Percentiles rank a stretch among this genome's conserved stretches.
These are phyloP conservation scores for Lactarius hengduanensis DNA, from an alignment of 768 basidiomycete genomes.

Conservation along the genomic window DNA sequence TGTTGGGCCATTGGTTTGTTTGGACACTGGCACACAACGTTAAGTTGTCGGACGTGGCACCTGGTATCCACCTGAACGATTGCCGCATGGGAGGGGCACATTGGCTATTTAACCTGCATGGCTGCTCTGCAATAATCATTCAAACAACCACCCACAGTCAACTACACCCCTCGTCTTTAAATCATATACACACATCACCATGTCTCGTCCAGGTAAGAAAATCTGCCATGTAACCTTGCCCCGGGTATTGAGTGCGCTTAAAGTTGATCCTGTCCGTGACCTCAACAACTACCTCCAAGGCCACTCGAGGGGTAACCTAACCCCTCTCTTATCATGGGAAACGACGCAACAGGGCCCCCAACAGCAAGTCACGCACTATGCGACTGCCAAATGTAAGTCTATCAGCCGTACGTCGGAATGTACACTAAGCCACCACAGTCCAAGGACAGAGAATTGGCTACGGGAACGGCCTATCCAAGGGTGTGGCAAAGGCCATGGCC, in stretches of 20 bases:
- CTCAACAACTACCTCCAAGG: too few relatives aligned
- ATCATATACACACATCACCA: background rate
- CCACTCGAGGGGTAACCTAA: too few relatives aligned
- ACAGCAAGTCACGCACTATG: too few relatives aligned
- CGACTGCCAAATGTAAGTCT: too few relatives aligned
- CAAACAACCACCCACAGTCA: background rate
- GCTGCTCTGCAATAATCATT: background rate
- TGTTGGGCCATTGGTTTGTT: background rate
- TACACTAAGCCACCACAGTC: too few relatives aligned
- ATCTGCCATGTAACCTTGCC: background rate
- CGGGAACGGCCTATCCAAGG: too few relatives aligned
- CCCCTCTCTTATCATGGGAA: too few relatives aligned
- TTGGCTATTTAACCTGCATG: conserved; percentile 5
- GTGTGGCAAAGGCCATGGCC: background rate
- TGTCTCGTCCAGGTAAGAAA: conserved; percentile 1
- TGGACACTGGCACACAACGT: background rate
- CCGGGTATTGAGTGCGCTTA: too few relatives aligned
- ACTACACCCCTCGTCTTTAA: background rate
- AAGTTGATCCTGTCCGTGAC: too few relatives aligned
- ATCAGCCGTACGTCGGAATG: too few relatives aligned
- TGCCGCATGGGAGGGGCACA: background rate
- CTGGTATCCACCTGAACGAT: background rate
- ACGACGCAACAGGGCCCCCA: too few relatives aligned
- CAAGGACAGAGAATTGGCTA: too few relatives aligned
- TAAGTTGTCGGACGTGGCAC: conserved; percentile 14